Evolutionary conservation across 331 rosid genomes (phyloP).

Genomic region (Quercus tomentella): DNA sequence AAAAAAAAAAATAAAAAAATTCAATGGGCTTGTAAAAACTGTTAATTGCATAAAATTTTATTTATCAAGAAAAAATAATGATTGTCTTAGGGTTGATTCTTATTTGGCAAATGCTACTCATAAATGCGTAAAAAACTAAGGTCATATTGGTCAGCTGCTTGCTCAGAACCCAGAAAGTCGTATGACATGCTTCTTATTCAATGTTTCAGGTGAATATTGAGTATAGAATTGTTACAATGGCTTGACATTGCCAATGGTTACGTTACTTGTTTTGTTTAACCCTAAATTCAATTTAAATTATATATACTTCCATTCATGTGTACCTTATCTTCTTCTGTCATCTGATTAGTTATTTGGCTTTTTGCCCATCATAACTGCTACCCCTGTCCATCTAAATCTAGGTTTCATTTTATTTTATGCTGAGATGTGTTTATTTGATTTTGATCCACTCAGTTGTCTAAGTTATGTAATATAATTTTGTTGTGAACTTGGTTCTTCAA

Average conservation of each 20-base stretch:
- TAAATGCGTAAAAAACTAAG: no score
- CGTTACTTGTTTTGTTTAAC: not conserved
- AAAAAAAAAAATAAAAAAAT: no score
- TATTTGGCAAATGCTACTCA: not conserved
- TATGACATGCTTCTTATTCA: not conserved
- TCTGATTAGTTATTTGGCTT: not conserved
- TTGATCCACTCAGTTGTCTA: not conserved
- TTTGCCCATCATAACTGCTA: not conserved
- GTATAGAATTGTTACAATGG: not conserved
- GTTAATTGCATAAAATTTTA: not conserved
- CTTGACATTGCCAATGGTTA: not conserved
- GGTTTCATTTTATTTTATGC: not conserved
- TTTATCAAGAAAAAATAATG: no score
- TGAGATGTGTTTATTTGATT: not conserved
- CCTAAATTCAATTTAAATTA: not conserved
- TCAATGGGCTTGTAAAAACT: not conserved
- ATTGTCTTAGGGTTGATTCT: no score
- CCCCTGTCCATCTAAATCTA: not conserved
- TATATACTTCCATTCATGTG: not conserved
- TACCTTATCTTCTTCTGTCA: not conserved
- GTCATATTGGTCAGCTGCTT: not conserved
- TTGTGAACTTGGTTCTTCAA: not conserved
- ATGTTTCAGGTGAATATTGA: not conserved
- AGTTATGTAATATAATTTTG: not conserved
- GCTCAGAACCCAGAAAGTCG: not conserved